These are phyloP conservation scores for Casuarina cunninghamiana DNA, from an alignment of 306 rosid species.

Conservation along the genomic window DNA sequence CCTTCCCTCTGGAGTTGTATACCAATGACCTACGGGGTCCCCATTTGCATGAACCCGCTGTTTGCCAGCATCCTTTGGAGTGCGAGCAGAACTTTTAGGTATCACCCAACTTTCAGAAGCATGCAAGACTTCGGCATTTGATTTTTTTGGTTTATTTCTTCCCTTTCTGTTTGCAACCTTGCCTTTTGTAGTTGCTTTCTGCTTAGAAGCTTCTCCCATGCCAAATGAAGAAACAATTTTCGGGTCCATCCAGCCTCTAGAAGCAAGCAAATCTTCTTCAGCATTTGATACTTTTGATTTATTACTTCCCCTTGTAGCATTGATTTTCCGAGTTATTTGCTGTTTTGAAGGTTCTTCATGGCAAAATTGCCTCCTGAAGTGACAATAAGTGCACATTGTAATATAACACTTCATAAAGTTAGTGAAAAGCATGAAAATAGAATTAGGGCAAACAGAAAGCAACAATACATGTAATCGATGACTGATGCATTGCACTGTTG, in stretches of 20 bases:
- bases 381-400: slow-evolving; percentile 14
- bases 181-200: slow-evolving; percentile 44
- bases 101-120: slow-evolving; percentile 69
- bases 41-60: slow-evolving; percentile 64
- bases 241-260: slow-evolving; percentile 62
- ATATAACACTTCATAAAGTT: slow-evolving; percentile 5
- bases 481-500: slow-evolving; percentile 46
- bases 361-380: slow-evolving; percentile 80
- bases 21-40: slow-evolving; percentile 85
- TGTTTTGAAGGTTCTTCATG: slow-evolving; percentile 53
- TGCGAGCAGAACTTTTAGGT: slow-evolving; percentile 49
- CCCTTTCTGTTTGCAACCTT: slow-evolving; percentile 42
- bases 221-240: slow-evolving; percentile 30
- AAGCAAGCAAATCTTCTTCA: slow-evolving; percentile 41
- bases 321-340: slow-evolving; percentile 36
- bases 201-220: slow-evolving; percentile 41
- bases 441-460: slow-evolving; percentile 10
- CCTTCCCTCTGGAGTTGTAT: slow-evolving; percentile 66
- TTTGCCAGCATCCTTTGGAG: slow-evolving; percentile 65
- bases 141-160: slow-evolving; percentile 31
- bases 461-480: slow-evolving; percentile 77
- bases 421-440: background rate
- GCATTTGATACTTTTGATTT: slow-evolving; percentile 28
- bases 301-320: slow-evolving; percentile 36
- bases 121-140: slow-evolving; percentile 30